Conservation (phyloP, 2,329 filamentous ascomycete species). For the Trichoderma polysporum region DNA sequence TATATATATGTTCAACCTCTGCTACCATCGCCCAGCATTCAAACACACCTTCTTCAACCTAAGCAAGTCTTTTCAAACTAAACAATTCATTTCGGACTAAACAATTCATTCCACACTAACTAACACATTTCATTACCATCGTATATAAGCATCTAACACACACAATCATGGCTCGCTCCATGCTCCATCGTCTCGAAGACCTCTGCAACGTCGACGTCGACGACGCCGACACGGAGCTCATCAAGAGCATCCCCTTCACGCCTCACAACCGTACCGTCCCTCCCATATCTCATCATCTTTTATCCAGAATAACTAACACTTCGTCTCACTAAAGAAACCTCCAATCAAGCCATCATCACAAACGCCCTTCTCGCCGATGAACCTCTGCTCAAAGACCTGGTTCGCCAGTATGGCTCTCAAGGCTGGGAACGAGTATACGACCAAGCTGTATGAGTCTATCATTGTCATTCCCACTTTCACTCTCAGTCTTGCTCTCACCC, state of each 20-base stretch:
- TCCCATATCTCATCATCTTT: too few relatives aligned
- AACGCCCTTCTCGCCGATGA: conserved; percentile 21
- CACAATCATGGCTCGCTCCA: conserved; percentile 6
- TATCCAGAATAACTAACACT: background rate
- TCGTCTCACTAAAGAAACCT: conserved; percentile 22
- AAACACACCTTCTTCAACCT: background rate
- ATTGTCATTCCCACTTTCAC: background rate
- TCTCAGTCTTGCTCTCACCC: background rate
- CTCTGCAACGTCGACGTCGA: conserved; percentile 27
- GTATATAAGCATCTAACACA: background rate
- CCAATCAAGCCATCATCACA: conserved; percentile 27
- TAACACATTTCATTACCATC: background rate
- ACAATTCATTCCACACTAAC: background rate
- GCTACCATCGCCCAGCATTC: background rate
- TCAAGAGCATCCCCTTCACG: conserved; percentile 25
- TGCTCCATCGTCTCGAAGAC: conserved; percentile 23
- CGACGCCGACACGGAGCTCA: conserved; percentile 23
- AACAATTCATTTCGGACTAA: background rate
- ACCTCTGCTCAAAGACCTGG: conserved; percentile 17
- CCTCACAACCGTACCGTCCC: conserved; percentile 25
- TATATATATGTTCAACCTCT: background rate
- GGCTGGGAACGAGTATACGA: conserved; percentile 27
- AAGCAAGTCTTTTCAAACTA: background rate
- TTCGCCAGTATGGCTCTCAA: conserved; percentile 23
- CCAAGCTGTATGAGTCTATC: conserved; percentile 19